Conservation (phyloP, 352 stramenopile species). For the Phytophthora capsici region DNA sequence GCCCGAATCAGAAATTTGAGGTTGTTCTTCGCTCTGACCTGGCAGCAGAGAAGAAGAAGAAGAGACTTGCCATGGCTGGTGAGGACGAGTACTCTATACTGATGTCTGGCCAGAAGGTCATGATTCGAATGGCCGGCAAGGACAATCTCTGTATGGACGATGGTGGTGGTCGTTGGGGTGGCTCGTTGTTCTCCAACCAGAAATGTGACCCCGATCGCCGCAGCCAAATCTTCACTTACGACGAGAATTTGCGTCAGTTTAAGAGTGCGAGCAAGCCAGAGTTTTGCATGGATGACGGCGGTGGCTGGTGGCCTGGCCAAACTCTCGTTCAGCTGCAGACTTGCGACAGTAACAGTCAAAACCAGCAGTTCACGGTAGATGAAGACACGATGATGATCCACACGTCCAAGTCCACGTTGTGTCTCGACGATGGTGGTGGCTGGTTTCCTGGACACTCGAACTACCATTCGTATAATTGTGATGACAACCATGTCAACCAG, state of each 20-base stretch:
- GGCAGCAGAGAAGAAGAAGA: conserved; percentile 4
- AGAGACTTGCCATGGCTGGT: conserved; percentile 12
- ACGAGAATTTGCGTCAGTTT: conserved; percentile 23
- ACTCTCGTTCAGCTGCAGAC: conserved; percentile 24
- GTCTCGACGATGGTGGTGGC: conserved; percentile 35
- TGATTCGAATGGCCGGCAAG: conserved; percentile 32
- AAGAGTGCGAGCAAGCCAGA: conserved; percentile 25
- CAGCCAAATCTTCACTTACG: conserved; percentile 39
- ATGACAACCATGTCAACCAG: conserved; percentile 32
- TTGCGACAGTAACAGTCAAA: conserved; percentile 30
- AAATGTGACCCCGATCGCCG: conserved; percentile 31
- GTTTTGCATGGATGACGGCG: conserved; percentile 37
- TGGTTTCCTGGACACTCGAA: conserved; percentile 12
- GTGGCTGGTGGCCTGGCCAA: conserved; percentile 9
- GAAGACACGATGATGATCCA: conserved; percentile 34
- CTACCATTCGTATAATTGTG: conserved; percentile 31
- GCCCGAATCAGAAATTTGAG: conserved; percentile 25
- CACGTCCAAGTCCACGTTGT: conserved; percentile 39
- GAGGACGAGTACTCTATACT: conserved; percentile 25
- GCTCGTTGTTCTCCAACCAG: conserved; percentile 25
- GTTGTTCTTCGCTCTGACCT: conserved; percentile 12
- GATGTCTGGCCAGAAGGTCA: conserved; percentile 24
- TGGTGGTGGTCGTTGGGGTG: conserved; percentile 30
- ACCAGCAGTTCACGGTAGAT: conserved; percentile 36
- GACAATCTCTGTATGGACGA: conserved; percentile 45